Base-by-base conservation (phyloP, 768 basidiomycete genomes). In the Mrakia blollopis region DNA sequence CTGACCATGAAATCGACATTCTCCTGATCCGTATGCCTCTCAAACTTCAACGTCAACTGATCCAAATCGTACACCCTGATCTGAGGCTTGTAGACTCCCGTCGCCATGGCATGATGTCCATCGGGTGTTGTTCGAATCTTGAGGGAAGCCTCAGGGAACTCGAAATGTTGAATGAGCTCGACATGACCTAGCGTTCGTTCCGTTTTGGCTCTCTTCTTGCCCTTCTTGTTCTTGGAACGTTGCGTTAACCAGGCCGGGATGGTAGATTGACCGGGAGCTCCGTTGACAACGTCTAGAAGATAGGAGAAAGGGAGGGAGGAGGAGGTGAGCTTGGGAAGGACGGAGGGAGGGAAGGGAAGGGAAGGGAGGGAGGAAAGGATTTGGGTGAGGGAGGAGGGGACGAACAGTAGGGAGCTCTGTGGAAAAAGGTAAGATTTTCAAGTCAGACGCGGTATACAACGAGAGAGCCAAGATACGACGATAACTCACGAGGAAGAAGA, bases 1-100 rank as follows among this genome's bases (percentile, higher is more conserved):
- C 94, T 88, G 85, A 97, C 94, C 86, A 91, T 88, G 85, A 99
- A 99, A 83, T 99, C 97, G 79, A 99, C 91, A 83, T 98, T 99
- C 86, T 98, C 96, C 18, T 91, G 89, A 82, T 99, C 94, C 2
- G 94, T 90, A 81, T 98, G 96, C 52, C 97, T 87, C 85, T 98
- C 96, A 82, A 96, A 98, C 84, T 99, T 98, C 75, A 92, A 86
- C 8, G 93, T 89, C 44, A 99, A 88, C 81, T 96, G 91, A 83
- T 93, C 91, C 54, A 99, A 85, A 83, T 98, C 97, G 90, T 92
- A 99, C 7, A 96, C 93, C 76, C 92, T 88, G 84, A 98, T 93
- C 83, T 97, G 93, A 3, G 97, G 97, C 84, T 99, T 99, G 85
- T 99, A 99, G 4, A 91, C 92, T 35, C 97, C 97, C 32, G 96